Percentiles rank a stretch among this genome's conserved stretches.
Conservation (phyloP, 176 grass and related monocot species). For the Aegilops tauschii region DNA sequence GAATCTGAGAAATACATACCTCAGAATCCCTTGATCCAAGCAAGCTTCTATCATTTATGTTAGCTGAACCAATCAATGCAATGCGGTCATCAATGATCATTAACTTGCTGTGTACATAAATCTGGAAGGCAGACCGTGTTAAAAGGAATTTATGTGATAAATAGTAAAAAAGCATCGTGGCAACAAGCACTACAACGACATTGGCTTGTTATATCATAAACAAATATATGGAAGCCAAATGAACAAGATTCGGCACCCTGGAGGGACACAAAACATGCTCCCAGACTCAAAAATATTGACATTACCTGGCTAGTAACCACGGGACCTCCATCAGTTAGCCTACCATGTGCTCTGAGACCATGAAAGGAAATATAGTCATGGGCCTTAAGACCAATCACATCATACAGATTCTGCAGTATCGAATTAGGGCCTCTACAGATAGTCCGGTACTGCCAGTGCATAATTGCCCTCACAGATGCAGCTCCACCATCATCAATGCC, state of each 20-base stretch:
- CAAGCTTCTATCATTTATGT: slow-evolving; percentile 99
- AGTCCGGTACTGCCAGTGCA: slow-evolving; percentile 99
- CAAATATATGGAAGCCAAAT: slow-evolving; percentile 1
- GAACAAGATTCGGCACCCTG: background rate
- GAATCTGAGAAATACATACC: slow-evolving; percentile 48
- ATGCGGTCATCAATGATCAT: slow-evolving; percentile 98
- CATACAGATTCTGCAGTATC: slow-evolving; percentile 87
- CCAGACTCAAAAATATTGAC: slow-evolving; percentile 7
- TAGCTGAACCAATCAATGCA: slow-evolving; percentile 93
- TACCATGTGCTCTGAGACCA: slow-evolving; percentile 87
- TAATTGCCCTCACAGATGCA: slow-evolving; percentile 97
- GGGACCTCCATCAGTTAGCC: slow-evolving; percentile 67
- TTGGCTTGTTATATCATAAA: background rate
- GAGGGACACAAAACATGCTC: background rate
- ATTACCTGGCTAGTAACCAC: slow-evolving; percentile 91
- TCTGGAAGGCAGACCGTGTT: slow-evolving; percentile 35
- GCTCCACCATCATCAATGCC: slow-evolving; percentile 97
- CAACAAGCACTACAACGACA: background rate
- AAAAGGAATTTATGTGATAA: background rate
- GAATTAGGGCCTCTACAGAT: slow-evolving; percentile 95
- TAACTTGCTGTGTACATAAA: slow-evolving; percentile 99
- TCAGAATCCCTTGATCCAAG: slow-evolving; percentile 97
- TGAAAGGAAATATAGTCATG: slow-evolving; percentile 97
- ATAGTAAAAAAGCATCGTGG: background rate
- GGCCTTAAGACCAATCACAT: slow-evolving; percentile 81